These are phyloP conservation scores for Quercus cerris DNA, from an alignment of 306 rosid species.

Conservation along the genomic window DNA sequence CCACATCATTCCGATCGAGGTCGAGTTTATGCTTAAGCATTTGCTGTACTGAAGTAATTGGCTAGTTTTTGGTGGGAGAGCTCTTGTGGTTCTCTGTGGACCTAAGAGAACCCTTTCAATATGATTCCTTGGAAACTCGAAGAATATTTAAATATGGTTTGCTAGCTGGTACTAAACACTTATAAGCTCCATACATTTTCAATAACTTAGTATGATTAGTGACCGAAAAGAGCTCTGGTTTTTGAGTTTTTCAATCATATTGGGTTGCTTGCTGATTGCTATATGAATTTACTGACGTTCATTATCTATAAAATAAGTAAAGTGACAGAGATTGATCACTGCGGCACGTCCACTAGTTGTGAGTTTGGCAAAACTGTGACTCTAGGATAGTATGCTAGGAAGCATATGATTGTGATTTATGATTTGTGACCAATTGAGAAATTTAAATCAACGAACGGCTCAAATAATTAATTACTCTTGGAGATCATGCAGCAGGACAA, in stretches of 20 bases:
- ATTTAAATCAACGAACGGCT: background rate
- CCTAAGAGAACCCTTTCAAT: constrained; percentile 20
- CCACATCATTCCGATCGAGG: constrained; percentile 18
- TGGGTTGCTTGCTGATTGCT: background rate
- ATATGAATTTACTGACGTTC: background rate
- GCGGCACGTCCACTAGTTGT: constrained; percentile 17
- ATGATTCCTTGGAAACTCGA: constrained; percentile 12
- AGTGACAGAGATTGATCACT: constrained; percentile 17
- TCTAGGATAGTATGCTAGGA: constrained; percentile 4
- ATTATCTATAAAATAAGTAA: constrained; percentile 3
- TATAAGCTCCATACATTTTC: background rate
- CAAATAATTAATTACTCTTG: background rate
- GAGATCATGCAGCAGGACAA: background rate
- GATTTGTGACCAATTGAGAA: background rate
- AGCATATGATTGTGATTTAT: background rate
- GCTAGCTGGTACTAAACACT: background rate
- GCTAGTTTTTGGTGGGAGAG: constrained; percentile 21
- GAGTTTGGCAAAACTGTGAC: constrained; percentile 13
- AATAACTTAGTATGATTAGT: background rate
- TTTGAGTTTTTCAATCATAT: constrained; percentile 1
- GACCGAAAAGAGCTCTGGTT: background rate
- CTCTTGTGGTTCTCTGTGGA: constrained; percentile 20
- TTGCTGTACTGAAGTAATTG: constrained; percentile 33
- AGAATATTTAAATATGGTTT: background rate
- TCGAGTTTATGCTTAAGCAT: constrained; percentile 18